These are phyloP conservation scores for Vickermania spadyakhi DNA, from an alignment of 208 protist species.

Conservation along the genomic window DNA sequence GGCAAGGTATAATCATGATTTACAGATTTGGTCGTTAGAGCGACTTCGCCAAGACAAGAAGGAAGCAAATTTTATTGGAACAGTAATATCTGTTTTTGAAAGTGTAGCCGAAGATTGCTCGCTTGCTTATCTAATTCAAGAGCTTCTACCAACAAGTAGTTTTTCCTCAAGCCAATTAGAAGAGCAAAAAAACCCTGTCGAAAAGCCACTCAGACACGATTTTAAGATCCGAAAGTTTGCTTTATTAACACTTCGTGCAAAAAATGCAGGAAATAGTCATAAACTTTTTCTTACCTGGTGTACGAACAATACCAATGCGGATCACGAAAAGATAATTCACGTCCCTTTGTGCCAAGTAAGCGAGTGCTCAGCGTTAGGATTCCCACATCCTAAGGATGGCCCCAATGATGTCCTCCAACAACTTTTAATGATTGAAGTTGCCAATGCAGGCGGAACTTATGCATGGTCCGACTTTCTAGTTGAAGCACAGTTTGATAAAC, in stretches of 20 bases:
- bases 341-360: not conserved
- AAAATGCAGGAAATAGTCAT: not conserved
- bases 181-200: not conserved
- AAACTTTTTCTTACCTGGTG: not conserved
- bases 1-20: conserved; percentile 34
- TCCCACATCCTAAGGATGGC: conserved; percentile 11
- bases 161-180: not conserved
- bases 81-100: conserved; percentile 70
- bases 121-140: conserved; percentile 21
- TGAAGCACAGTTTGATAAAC: conserved; percentile 45
- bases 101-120: conserved; percentile 59
- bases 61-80: conserved; percentile 73
- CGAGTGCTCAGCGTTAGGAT: conserved; percentile 3
- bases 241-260: not conserved
- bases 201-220: not conserved
- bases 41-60: conserved; percentile 49
- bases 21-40: conserved; percentile 47
- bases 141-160: not conserved
- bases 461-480: conserved; percentile 81
- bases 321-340: not conserved
- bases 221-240: not conserved
- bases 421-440: conserved; percentile 54
- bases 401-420: conserved; percentile 22
- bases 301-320: not conserved
- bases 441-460: conserved; percentile 66